phyloP scores from a whole-genome alignment of 352 stramenopile genomes.

The Phytophthora crassamura region DNA sequence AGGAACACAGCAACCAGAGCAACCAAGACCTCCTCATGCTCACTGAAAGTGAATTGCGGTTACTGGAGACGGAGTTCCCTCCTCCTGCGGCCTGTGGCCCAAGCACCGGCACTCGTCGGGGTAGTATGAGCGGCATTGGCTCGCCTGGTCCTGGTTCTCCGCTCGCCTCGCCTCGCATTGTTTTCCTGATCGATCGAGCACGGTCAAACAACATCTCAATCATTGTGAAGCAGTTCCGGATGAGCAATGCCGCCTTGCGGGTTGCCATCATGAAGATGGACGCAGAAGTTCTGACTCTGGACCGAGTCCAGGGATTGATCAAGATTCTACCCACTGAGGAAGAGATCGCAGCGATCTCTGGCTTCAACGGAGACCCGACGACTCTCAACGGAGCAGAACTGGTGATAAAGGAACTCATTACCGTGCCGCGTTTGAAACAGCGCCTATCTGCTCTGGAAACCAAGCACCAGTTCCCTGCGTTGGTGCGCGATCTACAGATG shows the following conservation, averaged over 20 bases:
- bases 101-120: slow-evolving; percentile 46
- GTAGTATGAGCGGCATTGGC: slow-evolving; percentile 47
- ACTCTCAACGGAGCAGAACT: slow-evolving; percentile 83
- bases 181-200: slow-evolving; percentile 79
- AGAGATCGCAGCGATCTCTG: slow-evolving; percentile 75
- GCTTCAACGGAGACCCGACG: slow-evolving; percentile 63
- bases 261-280: slow-evolving; percentile 89
- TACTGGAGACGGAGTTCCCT: slow-evolving; percentile 71
- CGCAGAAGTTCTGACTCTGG: slow-evolving; percentile 71
- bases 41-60: slow-evolving; percentile 52
- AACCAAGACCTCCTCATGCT: slow-evolving; percentile 61
- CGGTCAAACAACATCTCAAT: slow-evolving; percentile 95
- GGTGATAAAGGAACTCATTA: slow-evolving; percentile 82
- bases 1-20: slow-evolving; percentile 56
- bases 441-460: slow-evolving; percentile 64
- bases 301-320: slow-evolving; percentile 85
- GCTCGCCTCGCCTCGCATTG: slow-evolving; percentile 58
- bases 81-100: slow-evolving; percentile 53
- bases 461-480: slow-evolving; percentile 68
- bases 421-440: slow-evolving; percentile 72
- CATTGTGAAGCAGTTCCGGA: slow-evolving; percentile 95
- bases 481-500: slow-evolving; percentile 67
- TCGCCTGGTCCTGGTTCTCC: slow-evolving; percentile 54
- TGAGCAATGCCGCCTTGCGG: slow-evolving; percentile 86
- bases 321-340: slow-evolving; percentile 91